These are phyloP conservation scores for Atalantia buxifolia DNA, from an alignment of 345 rosid genomes.

Conservation along the genomic window DNA sequence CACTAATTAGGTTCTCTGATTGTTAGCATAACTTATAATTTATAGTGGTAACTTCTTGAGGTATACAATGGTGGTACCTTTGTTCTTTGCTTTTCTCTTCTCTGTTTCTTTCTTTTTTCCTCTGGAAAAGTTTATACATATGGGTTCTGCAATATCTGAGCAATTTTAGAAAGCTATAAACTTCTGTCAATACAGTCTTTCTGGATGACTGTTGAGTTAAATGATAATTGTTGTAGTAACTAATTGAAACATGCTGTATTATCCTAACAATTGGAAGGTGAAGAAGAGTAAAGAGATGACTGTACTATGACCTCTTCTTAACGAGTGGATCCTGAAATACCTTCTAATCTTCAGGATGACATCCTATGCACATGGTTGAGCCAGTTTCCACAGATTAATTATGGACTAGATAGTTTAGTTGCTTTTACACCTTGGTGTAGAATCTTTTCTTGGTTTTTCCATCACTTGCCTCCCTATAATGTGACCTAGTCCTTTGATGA, in stretches of 20 bases:
- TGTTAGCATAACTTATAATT: neutral
- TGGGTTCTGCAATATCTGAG: neutral
- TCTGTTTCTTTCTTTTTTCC: neutral
- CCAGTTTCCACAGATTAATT: neutral
- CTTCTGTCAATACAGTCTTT: neutral
- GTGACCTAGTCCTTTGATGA: neutral
- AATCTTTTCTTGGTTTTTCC: neutral
- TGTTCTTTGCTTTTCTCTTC: neutral
- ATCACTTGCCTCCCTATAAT: neutral
- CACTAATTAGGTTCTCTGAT: conserved; percentile 14
- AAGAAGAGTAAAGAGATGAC: neutral
- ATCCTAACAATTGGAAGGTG: neutral
- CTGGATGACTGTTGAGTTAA: neutral
- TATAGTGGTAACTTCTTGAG: neutral
- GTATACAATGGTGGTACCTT: conserved; percentile 2
- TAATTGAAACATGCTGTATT: neutral
- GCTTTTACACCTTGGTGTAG: neutral
- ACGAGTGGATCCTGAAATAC: neutral
- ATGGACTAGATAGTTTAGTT: neutral
- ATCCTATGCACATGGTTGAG: neutral
- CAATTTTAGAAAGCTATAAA: neutral
- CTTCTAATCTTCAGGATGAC: neutral
- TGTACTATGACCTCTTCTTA: neutral
- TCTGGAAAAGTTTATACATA: neutral
- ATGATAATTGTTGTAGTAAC: neutral